These are phyloP conservation scores for Parathielavia hyrcaniae DNA, from an alignment of 495 filamentous ascomycete species.

Conservation along the genomic window DNA sequence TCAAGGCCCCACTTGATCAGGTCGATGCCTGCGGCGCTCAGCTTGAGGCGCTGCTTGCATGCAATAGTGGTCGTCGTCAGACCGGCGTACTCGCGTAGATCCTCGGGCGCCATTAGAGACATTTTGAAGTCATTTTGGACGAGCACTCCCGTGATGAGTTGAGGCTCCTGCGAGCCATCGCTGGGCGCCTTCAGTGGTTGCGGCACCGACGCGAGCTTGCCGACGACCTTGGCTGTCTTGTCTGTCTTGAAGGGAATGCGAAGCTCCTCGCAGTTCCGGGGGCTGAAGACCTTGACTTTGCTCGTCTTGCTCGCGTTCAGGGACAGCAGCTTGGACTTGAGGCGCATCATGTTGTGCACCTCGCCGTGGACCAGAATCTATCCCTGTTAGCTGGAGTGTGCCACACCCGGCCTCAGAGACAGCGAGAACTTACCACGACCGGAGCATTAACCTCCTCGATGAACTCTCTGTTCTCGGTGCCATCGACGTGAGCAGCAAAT, in stretches of 20 bases:
- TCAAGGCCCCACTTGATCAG: conserved; percentile 91
- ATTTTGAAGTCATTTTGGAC: conserved; percentile 97
- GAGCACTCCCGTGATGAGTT: conserved; percentile 77
- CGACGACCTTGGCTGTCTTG: conserved; percentile 93
- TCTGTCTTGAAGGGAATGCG: conserved; percentile 92
- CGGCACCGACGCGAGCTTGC: conserved; percentile 76
- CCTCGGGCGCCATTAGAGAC: conserved; percentile 91
- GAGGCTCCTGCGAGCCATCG: conserved; percentile 26
- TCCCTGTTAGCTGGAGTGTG: conserved; percentile 21
- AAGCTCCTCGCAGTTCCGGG: conserved; percentile 91
- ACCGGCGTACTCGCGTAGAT: conserved; percentile 90
- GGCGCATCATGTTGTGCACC: conserved; percentile 94
- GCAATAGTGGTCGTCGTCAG: conserved; percentile 86
- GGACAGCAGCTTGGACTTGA: conserved; percentile 89
- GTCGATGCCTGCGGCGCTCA: conserved; percentile 82
- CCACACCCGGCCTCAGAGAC: background rate
- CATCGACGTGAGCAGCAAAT: conserved; percentile 95
- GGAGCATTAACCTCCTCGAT: conserved; percentile 87
- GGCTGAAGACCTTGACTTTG: conserved; percentile 85
- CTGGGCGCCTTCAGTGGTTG: conserved; percentile 46
- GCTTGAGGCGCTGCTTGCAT: conserved; percentile 79
- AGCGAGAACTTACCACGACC: conserved; percentile 66
- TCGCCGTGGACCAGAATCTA: conserved; percentile 95
- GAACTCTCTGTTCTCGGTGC: conserved; percentile 88
- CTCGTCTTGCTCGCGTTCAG: conserved; percentile 72